Conservation (phyloP, 139 green algal species). For the Deuterostichococcus epilithicus region DNA sequence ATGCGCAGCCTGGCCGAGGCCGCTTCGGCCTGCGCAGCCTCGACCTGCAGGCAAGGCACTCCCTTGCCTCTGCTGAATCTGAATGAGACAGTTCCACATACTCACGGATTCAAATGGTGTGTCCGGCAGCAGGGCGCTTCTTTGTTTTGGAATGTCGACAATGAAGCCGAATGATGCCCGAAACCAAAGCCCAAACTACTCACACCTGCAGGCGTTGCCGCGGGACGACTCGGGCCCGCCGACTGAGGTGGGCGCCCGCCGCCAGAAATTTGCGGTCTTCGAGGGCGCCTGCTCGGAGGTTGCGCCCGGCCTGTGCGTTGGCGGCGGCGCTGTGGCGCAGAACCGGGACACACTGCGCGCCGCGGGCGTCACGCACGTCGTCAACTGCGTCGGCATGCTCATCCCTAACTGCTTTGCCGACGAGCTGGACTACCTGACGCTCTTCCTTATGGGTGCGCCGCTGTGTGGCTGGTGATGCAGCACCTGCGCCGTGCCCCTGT, state of each 20-base stretch:
- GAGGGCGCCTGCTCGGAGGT: slow-evolving; percentile 75
- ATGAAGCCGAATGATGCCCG: no score
- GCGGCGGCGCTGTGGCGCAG: slow-evolving; percentile 79
- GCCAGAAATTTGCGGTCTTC: slow-evolving; percentile 67
- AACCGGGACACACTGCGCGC: slow-evolving; percentile 59
- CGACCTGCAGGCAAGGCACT: neutral
- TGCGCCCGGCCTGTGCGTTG: slow-evolving; percentile 74
- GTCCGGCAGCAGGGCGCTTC: no score
- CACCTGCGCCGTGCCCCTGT: no score
- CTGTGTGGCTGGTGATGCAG: neutral
- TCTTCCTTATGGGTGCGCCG: slow-evolving; percentile 82
- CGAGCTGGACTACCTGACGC: slow-evolving; percentile 81
- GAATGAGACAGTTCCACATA: no score
- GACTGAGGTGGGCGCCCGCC: slow-evolving; percentile 23
- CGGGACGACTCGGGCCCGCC: neutral
- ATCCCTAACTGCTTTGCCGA: slow-evolving; percentile 82
- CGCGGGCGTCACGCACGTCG: slow-evolving; percentile 86
- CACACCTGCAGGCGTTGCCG: neutral
- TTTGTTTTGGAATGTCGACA: no score
- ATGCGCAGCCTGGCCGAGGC: neutral
- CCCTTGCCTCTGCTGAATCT: no score
- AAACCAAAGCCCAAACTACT: neutral
- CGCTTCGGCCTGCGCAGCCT: neutral
- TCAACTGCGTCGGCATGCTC: slow-evolving; percentile 95
- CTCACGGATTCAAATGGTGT: no score